These are phyloP conservation scores for Russula brevipes DNA, from an alignment of 768 basidiomycete species.

Conservation along the genomic window DNA sequence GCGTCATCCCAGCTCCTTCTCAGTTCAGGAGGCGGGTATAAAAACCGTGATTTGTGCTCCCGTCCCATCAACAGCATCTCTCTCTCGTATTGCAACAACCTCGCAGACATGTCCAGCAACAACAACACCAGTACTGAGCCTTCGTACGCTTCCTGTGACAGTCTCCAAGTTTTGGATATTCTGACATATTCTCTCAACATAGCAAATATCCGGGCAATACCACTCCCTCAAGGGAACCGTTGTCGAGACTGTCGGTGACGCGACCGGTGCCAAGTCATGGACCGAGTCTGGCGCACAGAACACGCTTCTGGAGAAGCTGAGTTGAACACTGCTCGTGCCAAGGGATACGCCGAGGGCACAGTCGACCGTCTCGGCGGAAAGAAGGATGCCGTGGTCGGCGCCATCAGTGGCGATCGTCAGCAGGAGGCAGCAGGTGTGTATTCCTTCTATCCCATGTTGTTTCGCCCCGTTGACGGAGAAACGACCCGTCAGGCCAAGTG, in stretches of 20 bases:
- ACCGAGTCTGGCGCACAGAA: slow-evolving; percentile 45
- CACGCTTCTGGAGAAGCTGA: slow-evolving; percentile 46
- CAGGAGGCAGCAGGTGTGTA: slow-evolving; percentile 45
- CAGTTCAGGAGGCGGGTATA: background rate
- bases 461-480: background rate
- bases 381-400: slow-evolving; percentile 50
- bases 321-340: slow-evolving; percentile 43
- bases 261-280: slow-evolving; percentile 42
- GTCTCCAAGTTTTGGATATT: background rate
- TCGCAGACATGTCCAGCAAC: slow-evolving; percentile 19
- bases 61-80: background rate
- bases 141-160: slow-evolving; percentile 3
- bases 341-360: slow-evolving; percentile 48
- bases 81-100: background rate
- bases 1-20: slow-evolving; percentile 7
- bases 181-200: slow-evolving; percentile 5
- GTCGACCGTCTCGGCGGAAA: slow-evolving; percentile 44
- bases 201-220: slow-evolving; percentile 38
- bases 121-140: slow-evolving; percentile 13
- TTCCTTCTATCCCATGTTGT: too few relatives aligned
- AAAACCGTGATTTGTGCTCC: background rate
- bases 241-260: slow-evolving; percentile 41
- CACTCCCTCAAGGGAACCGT: slow-evolving; percentile 39
- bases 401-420: slow-evolving; percentile 50
- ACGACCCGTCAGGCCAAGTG: slow-evolving; percentile 40